These are phyloP conservation scores for Fusarium liriodendri DNA, from an alignment of 2,329 filamentous ascomycete genomes.

Conservation along the genomic window DNA sequence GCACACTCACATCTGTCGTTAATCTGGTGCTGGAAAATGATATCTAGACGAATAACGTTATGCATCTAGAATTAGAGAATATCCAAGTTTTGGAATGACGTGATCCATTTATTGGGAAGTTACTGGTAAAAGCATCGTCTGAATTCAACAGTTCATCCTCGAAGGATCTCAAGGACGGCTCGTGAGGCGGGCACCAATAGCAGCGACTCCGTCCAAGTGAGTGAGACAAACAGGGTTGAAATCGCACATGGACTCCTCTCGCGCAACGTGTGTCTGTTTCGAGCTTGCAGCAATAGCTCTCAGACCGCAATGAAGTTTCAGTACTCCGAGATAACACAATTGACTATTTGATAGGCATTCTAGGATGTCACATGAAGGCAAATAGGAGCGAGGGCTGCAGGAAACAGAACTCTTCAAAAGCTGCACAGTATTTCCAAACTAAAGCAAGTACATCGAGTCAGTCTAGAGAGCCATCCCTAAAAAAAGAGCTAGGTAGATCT, in stretches of 20 bases:
- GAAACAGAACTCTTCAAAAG: background rate
- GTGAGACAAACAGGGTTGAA: background rate
- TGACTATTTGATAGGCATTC: background rate
- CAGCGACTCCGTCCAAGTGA: background rate
- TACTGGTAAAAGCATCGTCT: background rate
- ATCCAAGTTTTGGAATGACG: background rate
- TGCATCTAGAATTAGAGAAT: background rate
- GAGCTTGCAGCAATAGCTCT: background rate
- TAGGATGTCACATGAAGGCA: no score
- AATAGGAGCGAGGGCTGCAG: no score
- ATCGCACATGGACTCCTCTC: background rate
- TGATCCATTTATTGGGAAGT: background rate
- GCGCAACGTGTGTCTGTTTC: background rate
- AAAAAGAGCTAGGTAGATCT: background rate
- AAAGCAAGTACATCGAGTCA: background rate
- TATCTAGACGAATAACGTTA: background rate
- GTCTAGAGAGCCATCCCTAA: background rate
- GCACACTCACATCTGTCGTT: background rate
- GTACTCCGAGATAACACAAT: background rate
- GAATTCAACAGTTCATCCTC: background rate
- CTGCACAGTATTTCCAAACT: background rate
- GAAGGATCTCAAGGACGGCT: background rate
- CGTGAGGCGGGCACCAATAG: background rate
- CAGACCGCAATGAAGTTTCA: no score
- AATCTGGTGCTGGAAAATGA: background rate